Evolutionary conservation across 108 stramenopile species (phyloP), one percentile per base, ranked within the genome.

Genomic region (Skeletonema costatum): DNA sequence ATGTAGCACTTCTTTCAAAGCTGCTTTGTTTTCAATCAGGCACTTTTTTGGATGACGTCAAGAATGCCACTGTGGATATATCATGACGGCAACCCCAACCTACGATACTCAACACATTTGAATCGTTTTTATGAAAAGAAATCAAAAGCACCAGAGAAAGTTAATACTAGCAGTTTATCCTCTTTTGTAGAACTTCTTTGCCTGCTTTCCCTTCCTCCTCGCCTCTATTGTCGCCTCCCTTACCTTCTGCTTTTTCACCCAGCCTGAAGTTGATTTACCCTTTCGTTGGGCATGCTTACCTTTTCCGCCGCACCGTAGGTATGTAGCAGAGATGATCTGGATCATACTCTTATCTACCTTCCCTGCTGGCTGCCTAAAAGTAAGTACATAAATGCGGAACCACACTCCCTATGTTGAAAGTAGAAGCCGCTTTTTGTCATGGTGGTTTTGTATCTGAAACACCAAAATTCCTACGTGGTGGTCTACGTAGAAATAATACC

Each of bases 41-140:
- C 38, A 72, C 64, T 12, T 78, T 82, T 7, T 53, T 88, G 25
- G 10, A 19, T 10, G 80, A 89, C 9, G 53, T 90, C 11, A 87
- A 83, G 38, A 77, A 77, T 19, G 32, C 56, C 13, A 66, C 84
- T n/a, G 59, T 69, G 1, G 77, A 71, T 17, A 73, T 25, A 25
- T 25, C 59, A 70, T 94, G 74, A 68, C 85, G 58, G 75, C 83
- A 10, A 89, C 63, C 84, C 87, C 17, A 60, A 82, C 29, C 73
- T 94, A n/a, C n/a, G n/a, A n/a, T n/a, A 33, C 77, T 90, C 36
- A 58, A 73, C 7, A 60, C 76, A 12, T 85, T 91, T 64, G 48
- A 88, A 16, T 78, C 78, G 1, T 92, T 91, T 67, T 74, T 94
- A 19, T 91, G 91, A 12, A 70, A 83, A 60, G 72, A 86, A 56